Conservation (phyloP, 2,329 filamentous ascomycete genomes). For the Penicillium occitanis region DNA sequence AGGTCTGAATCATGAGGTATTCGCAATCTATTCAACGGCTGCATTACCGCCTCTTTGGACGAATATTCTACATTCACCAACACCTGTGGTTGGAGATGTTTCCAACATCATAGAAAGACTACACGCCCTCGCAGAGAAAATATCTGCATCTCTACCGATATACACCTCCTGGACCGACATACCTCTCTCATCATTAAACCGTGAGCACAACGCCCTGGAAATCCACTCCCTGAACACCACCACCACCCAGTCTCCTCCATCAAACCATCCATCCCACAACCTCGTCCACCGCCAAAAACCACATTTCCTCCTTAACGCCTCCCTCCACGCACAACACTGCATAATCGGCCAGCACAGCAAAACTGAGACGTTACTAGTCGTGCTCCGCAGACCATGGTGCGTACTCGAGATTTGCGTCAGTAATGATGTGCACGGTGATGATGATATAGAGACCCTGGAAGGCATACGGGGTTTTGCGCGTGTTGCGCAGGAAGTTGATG, state of each 20-base stretch:
- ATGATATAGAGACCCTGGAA: not conserved
- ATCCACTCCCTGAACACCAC: not conserved
- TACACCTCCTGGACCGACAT: slow-evolving; percentile 15
- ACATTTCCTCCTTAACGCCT: slow-evolving; percentile 21
- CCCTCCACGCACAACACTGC: slow-evolving; percentile 15
- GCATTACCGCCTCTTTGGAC: slow-evolving; percentile 13
- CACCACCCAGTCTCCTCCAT: not conserved
- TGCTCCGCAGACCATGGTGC: slow-evolving; percentile 21
- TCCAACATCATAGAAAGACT: slow-evolving; percentile 8
- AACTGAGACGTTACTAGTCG: slow-evolving; percentile 10
- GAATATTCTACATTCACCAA: not conserved
- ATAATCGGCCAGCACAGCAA: slow-evolving; percentile 17
- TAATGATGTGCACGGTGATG: not conserved
- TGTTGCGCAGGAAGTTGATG: slow-evolving; percentile 13
- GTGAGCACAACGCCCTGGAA: not conserved
- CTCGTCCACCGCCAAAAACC: slow-evolving; percentile 2
- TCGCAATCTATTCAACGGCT: slow-evolving; percentile 21
- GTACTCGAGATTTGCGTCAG: slow-evolving; percentile 21
- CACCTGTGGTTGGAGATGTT: not conserved
- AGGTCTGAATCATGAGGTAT: slow-evolving; percentile 8
- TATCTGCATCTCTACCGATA: slow-evolving; percentile 12
- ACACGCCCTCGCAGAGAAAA: not conserved
- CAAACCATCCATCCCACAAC: not conserved
- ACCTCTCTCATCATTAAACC: not conserved
- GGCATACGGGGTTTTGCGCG: slow-evolving; percentile 9